These are phyloP conservation scores for Psilocybe cubensis DNA, from an alignment of 768 basidiomycete species.

Conservation along the genomic window DNA sequence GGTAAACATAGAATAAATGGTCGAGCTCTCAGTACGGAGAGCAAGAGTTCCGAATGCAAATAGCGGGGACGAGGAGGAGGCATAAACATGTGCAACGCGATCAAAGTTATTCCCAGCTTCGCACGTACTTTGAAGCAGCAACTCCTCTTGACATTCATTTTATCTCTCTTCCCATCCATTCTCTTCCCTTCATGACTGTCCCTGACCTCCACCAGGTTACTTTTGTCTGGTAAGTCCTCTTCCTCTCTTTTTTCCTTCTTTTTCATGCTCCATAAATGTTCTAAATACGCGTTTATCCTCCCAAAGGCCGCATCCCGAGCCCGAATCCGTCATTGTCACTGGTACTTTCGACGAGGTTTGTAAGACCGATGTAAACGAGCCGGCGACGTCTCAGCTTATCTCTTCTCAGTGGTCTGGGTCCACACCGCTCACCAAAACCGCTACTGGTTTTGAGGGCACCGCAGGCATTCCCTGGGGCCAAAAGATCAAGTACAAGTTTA, in stretches of 20 bases:
- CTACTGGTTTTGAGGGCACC: slow-evolving; percentile 57
- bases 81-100: slow-evolving; percentile 39
- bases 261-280: neutral
- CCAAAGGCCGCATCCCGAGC: slow-evolving; percentile 60
- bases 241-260: neutral
- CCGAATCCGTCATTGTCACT: slow-evolving; percentile 66
- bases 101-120: slow-evolving; percentile 14
- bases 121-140: slow-evolving; percentile 13
- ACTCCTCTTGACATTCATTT: slow-evolving; percentile 10
- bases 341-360: slow-evolving; percentile 81
- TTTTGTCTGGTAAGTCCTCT: slow-evolving; percentile 50
- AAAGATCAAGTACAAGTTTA: slow-evolving; percentile 75
- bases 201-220: slow-evolving; percentile 51
- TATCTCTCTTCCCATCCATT: slow-evolving; percentile 9
- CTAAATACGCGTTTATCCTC: slow-evolving; percentile 14
- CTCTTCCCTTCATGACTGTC: slow-evolving; percentile 25
- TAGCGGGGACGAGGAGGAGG: neutral
- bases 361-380: slow-evolving; percentile 10
- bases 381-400: slow-evolving; percentile 8
- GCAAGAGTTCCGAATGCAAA: neutral
- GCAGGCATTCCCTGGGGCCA: slow-evolving; percentile 62
- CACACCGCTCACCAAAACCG: slow-evolving; percentile 53
- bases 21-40: neutral
- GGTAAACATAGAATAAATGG: neutral
- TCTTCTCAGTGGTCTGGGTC: slow-evolving; percentile 62